Base-by-base conservation (phyloP, 768 basidiomycete species). In the Trametes sanguinea region DNA sequence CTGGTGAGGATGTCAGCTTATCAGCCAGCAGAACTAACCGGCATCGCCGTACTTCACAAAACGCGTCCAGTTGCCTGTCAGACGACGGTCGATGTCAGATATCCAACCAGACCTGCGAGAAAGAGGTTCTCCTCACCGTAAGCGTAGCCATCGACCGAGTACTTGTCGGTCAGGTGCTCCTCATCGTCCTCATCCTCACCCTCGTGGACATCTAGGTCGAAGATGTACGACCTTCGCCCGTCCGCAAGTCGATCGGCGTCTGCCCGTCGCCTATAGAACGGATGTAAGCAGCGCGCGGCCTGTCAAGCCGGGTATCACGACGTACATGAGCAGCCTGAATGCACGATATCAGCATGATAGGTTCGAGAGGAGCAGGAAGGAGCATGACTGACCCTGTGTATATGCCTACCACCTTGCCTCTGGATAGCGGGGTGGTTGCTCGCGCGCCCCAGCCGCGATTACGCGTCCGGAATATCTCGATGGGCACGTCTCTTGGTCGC, bases 21-120 rank as follows among this genome's bases (percentile, higher is more conserved):
- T 27, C 14, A 47, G 47, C 47, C 51, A 27, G 27, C 10, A 29
- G 9, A 57, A 17, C 35, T 22, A n/a, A 14, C 30, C 29, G 8
- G 33, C 27, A 17, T 42, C 37, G 10, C 71, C 85, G 61, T 65
- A 88, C 88, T 90, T 90, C 35, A 90, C 76, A 63, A 90, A 90
- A 4, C 88, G 80, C 7, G 87, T 86, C 89, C 89, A 90, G 65
- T 90, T 90, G 6, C 89, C 88, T 89, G 63, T 29, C 51, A 52
- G 9, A 43, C 9, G 42, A 43, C 8, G 42, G 1, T 43, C 10
- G 14, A 16, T 14, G 14, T 4, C 39, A 39, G 7, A 13, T 39
- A 13, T 13, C 1, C 8, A 39, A 39, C 39, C 13, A 39, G 39
- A 29, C 27, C n/a, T 29, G 46, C 11, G 6, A 27, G 46, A 11